These are phyloP conservation scores for Asterophora parasitica DNA, from an alignment of 768 basidiomycete species.

Conservation along the genomic window DNA sequence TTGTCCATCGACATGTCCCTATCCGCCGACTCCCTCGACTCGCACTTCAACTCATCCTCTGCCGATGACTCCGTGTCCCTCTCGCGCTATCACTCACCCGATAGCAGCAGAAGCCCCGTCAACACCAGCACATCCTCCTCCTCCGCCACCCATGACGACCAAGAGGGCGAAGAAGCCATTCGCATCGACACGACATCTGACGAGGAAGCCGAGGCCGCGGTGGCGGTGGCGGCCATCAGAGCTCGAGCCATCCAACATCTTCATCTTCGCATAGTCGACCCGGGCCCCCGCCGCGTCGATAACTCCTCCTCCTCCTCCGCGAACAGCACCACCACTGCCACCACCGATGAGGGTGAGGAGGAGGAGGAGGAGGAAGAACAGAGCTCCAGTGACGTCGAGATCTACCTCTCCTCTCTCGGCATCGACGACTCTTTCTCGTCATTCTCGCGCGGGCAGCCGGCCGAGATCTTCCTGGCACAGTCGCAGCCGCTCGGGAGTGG, in stretches of 20 bases:
- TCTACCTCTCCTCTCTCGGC: constrained; percentile 29
- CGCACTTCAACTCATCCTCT: constrained; percentile 1
- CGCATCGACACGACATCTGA: constrained; percentile 10
- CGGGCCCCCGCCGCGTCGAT: too few species aligned
- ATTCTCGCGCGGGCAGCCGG: background rate
- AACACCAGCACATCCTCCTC: background rate
- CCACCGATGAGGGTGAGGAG: too few species aligned
- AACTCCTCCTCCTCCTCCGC: too few species aligned
- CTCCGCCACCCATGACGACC: too few species aligned
- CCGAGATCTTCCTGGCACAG: too few species aligned
- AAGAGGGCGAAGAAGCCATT: background rate
- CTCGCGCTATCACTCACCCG: background rate
- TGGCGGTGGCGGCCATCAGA: too few species aligned
- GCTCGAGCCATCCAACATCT: too few species aligned
- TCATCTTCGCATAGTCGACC: too few species aligned
- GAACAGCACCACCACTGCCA: too few species aligned
- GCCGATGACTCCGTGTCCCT: too few species aligned
- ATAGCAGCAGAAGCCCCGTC: too few species aligned
- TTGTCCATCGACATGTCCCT: constrained; percentile 5
- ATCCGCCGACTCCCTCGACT: constrained; percentile 3
- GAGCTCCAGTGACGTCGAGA: constrained; percentile 26
- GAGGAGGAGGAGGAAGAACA: constrained; percentile 10
- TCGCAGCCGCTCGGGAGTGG: background rate
- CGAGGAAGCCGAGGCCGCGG: constrained; percentile 1
- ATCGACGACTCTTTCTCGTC: constrained; percentile 23